Base-by-base conservation (phyloP, 2,329 filamentous ascomycete genomes). In the Immersiporthe knoxdaviesiana region DNA sequence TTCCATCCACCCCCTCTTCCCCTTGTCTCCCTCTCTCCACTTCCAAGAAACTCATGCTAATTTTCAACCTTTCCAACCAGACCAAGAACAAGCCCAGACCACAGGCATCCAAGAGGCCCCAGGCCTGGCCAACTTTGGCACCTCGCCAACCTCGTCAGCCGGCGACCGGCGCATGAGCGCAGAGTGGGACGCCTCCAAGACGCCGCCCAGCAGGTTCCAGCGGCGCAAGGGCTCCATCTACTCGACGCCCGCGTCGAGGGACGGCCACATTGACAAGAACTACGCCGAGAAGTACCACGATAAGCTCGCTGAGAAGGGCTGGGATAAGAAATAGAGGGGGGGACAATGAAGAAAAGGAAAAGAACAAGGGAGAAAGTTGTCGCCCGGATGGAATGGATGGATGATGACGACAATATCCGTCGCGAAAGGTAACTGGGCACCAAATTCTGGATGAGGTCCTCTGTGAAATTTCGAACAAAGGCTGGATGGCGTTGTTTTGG, bases 151-250 rank as follows among this genome's bases (percentile, higher is more conserved):
- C 76, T 78, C 70, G 77, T 79, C 78, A 52, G 72, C 76, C 73
- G 79, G 54, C 66, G 79, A 78, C 70, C 76, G 76, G 69, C 77
- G 76, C 71, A 76, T 76, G 74, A 83, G 79, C 68, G 83, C 82
- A 71, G 84, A 85, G 76, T 85, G 84, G 84, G 84, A 91, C 78
- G 89, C 89, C 4, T 84, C 86, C 73, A 91, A 91, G 78, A 88
- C 90, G 0, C 87, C 87, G 1, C 89, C 89, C 12, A 89, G 85
- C 72, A 87, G 87, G 61, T 91, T 92, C 80, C 89, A 91, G 78
- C 90, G 90, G 80, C 86, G 87, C 75, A 88, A 90, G 79, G 89
- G 89, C 67, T 90, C 87, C 76, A 90, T 91, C 78, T 90, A 88
- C 76, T 87, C 88, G 61, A 91, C 90, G 11, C 89, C 87, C 2